A percentile compares a stretch with the other conserved stretches of the same genome.
These are phyloP conservation scores for Xerophyta viscosa DNA, from an alignment of 106 monocot species.

Conservation along the genomic window DNA sequence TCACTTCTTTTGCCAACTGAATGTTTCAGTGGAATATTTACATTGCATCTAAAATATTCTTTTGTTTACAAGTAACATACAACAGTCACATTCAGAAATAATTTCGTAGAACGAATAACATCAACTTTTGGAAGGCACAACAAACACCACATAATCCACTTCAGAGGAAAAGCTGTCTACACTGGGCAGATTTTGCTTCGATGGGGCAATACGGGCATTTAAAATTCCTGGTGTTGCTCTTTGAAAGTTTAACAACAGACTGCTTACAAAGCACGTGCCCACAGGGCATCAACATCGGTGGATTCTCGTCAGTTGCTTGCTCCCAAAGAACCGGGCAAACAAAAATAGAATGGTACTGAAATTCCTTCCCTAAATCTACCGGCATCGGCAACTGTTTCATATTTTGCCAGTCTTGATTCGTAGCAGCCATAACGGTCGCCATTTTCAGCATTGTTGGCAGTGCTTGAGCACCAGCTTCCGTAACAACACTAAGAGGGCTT, in stretches of 20 bases:
- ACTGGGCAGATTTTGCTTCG: conserved; percentile 40
- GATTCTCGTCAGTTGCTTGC: conserved; percentile 58
- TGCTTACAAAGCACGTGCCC: conserved; percentile 62
- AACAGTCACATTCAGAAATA: too few species aligned
- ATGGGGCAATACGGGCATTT: conserved; percentile 68
- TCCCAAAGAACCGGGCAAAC: conserved; percentile 69
- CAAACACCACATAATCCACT: too few species aligned
- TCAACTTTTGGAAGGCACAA: too few species aligned
- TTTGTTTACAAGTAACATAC: too few species aligned
- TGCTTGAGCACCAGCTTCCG: conserved; percentile 53
- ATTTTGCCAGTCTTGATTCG: conserved; percentile 53
- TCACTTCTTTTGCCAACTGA: too few species aligned
- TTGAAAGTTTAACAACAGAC: conserved; percentile 48
- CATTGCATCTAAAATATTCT: too few species aligned
- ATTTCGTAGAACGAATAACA: too few species aligned
- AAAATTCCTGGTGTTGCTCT: conserved; percentile 43
- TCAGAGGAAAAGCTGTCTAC: conserved; percentile 55
- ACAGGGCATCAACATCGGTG: conserved; percentile 74
- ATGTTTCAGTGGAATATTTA: too few species aligned
- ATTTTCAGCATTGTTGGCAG: conserved; percentile 58
- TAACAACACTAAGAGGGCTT: conserved; percentile 34
- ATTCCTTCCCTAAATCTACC: conserved; percentile 43
- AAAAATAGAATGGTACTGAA: conserved; percentile 66
- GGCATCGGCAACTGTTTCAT: conserved; percentile 75
- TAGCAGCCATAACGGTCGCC: conserved; percentile 43